Evolutionary conservation across 2,329 filamentous ascomycete genomes (phyloP).

Genomic region (Karstenula rhodostoma): DNA sequence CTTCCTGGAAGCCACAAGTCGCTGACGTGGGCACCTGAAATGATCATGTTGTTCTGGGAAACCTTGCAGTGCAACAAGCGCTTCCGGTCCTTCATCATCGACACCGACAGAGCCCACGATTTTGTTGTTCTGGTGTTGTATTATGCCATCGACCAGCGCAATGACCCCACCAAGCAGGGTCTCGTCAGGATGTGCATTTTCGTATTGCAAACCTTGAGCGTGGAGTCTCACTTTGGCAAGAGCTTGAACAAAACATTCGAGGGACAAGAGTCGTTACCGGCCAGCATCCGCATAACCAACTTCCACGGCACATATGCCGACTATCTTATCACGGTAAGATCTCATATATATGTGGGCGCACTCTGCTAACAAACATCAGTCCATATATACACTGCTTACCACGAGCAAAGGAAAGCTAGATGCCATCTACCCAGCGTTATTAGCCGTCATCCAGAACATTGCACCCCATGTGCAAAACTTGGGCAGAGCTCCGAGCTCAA

Average conservation of each 20-base stretch:
- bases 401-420: conserved; percentile 89
- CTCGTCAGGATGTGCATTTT: conserved; percentile 98
- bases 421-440: conserved; percentile 87
- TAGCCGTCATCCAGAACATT: conserved; percentile 94
- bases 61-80: conserved; percentile 96
- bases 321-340: conserved; percentile 85
- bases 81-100: conserved; percentile 95
- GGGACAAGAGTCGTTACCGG: conserved; percentile 85
- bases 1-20: conserved; percentile 83
- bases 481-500: conserved; percentile 77
- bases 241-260: conserved; percentile 90
- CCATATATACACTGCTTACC: conserved; percentile 90
- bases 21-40: conserved; percentile 89
- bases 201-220: conserved; percentile 90
- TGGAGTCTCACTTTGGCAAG: conserved; percentile 87
- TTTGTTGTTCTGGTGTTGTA: conserved; percentile 91
- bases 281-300: conserved; percentile 79
- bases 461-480: conserved; percentile 83
- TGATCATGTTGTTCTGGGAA: conserved; percentile 98
- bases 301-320: conserved; percentile 94
- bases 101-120: conserved; percentile 91
- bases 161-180: conserved; percentile 86
- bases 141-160: conserved; percentile 89
- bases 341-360: conserved; percentile 6
- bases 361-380: conserved; percentile 60